Evolutionary conservation across 495 filamentous ascomycete species (phyloP), one percentile per base, ranked within the genome.

Genomic region (Pseudevernia furfuracea): DNA sequence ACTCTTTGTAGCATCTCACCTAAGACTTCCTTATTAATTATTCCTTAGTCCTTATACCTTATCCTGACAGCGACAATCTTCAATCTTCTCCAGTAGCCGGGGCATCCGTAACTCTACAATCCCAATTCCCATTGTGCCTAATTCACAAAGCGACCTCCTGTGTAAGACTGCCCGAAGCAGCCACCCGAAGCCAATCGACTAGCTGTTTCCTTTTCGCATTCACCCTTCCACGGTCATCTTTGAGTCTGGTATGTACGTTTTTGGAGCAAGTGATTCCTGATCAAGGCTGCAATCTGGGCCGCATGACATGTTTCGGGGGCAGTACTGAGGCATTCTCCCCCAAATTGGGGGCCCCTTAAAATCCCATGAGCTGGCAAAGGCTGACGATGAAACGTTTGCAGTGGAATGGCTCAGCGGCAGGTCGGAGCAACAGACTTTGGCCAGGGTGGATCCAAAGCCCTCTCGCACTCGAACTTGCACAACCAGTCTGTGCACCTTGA

Each of bases 321-420:
- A 55, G 15, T 34, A n/a, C 52, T 21, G 30, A 34, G 52, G 48
- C 25, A 4, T 3, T 11, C 11, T 21, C 7, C 6, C 25, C 5
- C 49, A 1, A 32, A 30, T 17, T 0, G 25, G 2, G 1, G 5
- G 10, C 14, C 8, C 52, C 8, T 3, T 9, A 10, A 55, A 17
- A 21, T 9, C 17, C 34, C n/a, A 34, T 34, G 14, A 44, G 43
- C n/a, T 44, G 23, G 32, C 34, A 59, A 23, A 23, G 19, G 21
- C 56, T 41, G 34, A 59, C 34, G 11, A 19, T 17, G 34, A 21
- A 49, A 10, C 43, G 6, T 38, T 23, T 7, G 28, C 15, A 38
- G 36, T 14, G 25, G 7, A 23, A 69, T 69, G 65, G 61, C 65
- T 64, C 64, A 61, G 38, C 59, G 58, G 36, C 64, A 49, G 48